Conservation (phyloP, 129 eudicot species). For the Silybum marianum region DNA sequence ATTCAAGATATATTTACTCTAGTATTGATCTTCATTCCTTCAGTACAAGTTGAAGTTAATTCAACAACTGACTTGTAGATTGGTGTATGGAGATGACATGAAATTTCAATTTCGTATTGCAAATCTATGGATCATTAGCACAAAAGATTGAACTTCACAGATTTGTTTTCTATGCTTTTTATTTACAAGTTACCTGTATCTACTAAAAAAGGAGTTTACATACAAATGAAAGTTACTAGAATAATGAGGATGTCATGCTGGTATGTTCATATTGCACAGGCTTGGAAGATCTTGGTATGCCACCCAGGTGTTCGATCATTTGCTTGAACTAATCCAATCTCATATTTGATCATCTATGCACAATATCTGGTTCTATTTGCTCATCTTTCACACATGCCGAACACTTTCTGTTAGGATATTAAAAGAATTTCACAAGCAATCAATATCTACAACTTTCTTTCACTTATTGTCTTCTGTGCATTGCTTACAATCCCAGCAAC, state of each 20-base stretch:
- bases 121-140: neutral
- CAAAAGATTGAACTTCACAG: neutral
- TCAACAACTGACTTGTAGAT: too few relatives aligned
- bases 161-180: constrained; percentile 4
- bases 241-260: constrained; percentile 2
- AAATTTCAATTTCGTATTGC: neutral
- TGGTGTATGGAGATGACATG: too few relatives aligned
- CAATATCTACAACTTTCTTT: neutral
- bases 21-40: neutral
- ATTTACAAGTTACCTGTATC: constrained; percentile 5
- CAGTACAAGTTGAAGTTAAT: neutral
- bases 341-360: neutral
- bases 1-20: neutral
- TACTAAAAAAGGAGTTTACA: constrained; percentile 2
- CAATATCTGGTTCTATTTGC: neutral
- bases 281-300: constrained; percentile 2
- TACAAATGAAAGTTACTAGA: constrained; percentile 10
- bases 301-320: constrained; percentile 1
- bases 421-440: constrained; percentile 20
- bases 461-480: constrained; percentile 17
- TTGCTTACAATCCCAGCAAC: constrained; percentile 51
- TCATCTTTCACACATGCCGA: neutral
- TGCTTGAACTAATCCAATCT: constrained; percentile 24
- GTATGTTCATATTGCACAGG: neutral
- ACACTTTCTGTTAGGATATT: neutral